These are phyloP conservation scores for Gloeopeniophorella convolvens DNA, from an alignment of 768 basidiomycete species.

Conservation along the genomic window DNA sequence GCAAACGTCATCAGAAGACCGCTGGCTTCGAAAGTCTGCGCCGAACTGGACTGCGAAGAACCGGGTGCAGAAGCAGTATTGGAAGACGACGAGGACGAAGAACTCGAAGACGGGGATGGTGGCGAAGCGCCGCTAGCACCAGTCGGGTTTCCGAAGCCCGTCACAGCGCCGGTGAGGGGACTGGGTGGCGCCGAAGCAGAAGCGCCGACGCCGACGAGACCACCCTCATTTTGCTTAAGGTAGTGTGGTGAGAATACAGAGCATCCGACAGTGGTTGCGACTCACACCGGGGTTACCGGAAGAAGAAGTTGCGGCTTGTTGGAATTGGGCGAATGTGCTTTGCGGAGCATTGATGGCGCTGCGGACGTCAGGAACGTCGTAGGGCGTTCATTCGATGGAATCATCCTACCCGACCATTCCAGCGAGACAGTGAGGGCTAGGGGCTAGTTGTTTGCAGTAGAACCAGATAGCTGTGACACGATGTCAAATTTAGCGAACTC, in stretches of 20 bases:
- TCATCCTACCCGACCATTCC: slow-evolving; percentile 32
- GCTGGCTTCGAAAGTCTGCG: slow-evolving; percentile 9
- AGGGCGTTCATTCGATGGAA: neutral
- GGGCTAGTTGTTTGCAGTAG: slow-evolving; percentile 46
- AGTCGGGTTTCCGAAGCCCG: slow-evolving; percentile 25
- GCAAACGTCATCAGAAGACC: slow-evolving; percentile 20
- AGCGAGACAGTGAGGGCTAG: slow-evolving; percentile 36
- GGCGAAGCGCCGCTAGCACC: slow-evolving; percentile 12
- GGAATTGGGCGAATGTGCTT: slow-evolving; percentile 35
- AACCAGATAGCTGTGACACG: slow-evolving; percentile 44
- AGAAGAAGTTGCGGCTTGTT: slow-evolving; percentile 28
- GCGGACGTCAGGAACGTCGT: neutral
- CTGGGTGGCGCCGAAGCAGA: slow-evolving; percentile 39
- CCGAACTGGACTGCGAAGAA: slow-evolving; percentile 4
- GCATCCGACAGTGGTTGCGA: slow-evolving; percentile 24
- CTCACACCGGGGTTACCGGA: slow-evolving; percentile 30
- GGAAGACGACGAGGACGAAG: slow-evolving; percentile 9
- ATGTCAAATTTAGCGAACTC: neutral
- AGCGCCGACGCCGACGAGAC: slow-evolving; percentile 41
- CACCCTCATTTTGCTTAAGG: slow-evolving; percentile 31
- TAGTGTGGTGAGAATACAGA: neutral
- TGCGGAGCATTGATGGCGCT: slow-evolving; percentile 47
- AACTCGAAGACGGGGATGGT: slow-evolving; percentile 9
- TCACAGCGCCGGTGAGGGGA: slow-evolving; percentile 33
- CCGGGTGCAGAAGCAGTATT: no score